Percentiles rank a stretch among this genome's conserved stretches.
phyloP scores from a whole-genome alignment of 768 basidiomycete species.

The Dioszegia aurantiaca region DNA sequence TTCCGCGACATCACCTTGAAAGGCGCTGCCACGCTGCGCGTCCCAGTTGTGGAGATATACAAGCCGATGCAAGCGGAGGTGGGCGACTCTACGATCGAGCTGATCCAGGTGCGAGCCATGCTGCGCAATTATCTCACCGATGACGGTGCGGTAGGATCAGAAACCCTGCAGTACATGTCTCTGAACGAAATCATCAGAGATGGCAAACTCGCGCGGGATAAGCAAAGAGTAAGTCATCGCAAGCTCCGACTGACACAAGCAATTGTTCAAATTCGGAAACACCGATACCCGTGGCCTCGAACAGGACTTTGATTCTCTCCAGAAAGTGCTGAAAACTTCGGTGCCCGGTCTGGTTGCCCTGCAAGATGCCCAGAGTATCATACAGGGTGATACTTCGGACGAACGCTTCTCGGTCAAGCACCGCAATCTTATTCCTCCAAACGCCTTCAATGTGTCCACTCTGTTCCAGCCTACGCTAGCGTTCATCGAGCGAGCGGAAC shows the following conservation, averaged over 20 bases:
- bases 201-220: constrained; percentile 74
- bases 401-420: constrained; percentile 77
- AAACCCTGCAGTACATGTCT: constrained; percentile 82
- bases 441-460: constrained; percentile 89
- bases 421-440: constrained; percentile 76
- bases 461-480: constrained; percentile 90
- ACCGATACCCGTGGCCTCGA: constrained; percentile 72
- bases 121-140: constrained; percentile 88
- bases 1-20: constrained; percentile 83
- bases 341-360: constrained; percentile 86
- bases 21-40: constrained; percentile 56
- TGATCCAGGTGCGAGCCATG: constrained; percentile 69
- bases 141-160: constrained; percentile 73
- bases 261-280: constrained; percentile 86
- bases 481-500: constrained; percentile 60
- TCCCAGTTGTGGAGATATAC: constrained; percentile 83
- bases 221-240: constrained; percentile 62
- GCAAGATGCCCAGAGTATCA: constrained; percentile 53
- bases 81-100: constrained; percentile 21
- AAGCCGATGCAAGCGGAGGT: constrained; percentile 85
- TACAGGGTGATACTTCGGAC: constrained; percentile 58
- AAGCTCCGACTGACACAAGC: constrained; percentile 54
- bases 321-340: constrained; percentile 75
- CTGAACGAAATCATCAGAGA: constrained; percentile 91
- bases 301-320: constrained; percentile 75